Base-by-base conservation (phyloP, 2,329 filamentous ascomycete genomes). In the Paecilomyces formosus region DNA sequence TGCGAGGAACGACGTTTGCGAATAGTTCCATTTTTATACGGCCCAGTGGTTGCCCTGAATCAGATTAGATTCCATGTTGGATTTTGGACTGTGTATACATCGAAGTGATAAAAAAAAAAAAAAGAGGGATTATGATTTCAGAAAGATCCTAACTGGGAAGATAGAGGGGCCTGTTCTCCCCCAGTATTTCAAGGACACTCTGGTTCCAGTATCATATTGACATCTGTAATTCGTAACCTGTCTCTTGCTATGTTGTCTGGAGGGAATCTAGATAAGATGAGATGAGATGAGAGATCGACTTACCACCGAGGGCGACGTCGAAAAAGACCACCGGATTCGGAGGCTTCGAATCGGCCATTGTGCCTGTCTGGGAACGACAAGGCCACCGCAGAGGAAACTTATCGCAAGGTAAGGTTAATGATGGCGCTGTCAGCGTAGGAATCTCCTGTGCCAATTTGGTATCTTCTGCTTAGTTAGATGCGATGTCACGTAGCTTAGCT, bases 11-110 rank as follows among this genome's bases (percentile, higher is more conserved):
- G 22, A 88, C 81, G 75, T 96, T 84, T 61, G 87, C 86, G 80
- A 94, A 97, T 61, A 99, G 85, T 76, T 97, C 90, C 74, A 96
- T 92, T 64, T 89, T 92, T 69, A 96, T 86, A 59, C 92, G 87
- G 62, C 92, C 92, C 15, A 96, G 83, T 2, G 90, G 87, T 70
- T 95, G 90, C 61, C 92, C 92, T 94, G 64, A 9, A 51, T 26
- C 24, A 21, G 26, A 56, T 53, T 26, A 21, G n/a, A n/a, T 45
- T 45, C 18, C 39, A 6, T n/a, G 39, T 45, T 45, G n/a, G 39
- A 45, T 45, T n/a, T 45, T 2, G 1, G 18, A 18, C n/a, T 5
- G n/a, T 3, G 7, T 45, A 45, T 45, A 45, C 39, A 45, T 45
- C 8, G 15, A 45, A 45, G 39, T 45, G n/a, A 45, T 45, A 6